phyloP scores from a whole-genome alignment of 2,329 filamentous ascomycete species.

The Ophiostoma tasmaniense region DNA sequence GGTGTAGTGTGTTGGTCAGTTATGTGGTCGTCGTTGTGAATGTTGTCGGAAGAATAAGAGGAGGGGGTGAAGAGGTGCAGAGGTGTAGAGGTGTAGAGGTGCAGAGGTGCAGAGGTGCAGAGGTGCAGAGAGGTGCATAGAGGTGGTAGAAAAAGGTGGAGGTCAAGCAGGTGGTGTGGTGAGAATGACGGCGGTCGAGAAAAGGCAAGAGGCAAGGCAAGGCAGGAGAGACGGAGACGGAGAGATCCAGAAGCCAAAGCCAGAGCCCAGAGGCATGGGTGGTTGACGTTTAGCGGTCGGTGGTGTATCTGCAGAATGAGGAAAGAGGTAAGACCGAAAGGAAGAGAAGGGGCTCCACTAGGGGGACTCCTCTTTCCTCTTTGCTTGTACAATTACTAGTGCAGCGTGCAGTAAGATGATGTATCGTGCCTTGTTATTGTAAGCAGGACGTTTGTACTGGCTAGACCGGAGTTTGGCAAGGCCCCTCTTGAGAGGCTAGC shows the following conservation, averaged over 20 bases:
- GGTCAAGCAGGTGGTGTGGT: neutral
- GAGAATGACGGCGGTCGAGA: constrained; percentile 6
- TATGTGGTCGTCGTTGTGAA: neutral
- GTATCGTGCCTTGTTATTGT: constrained; percentile 8
- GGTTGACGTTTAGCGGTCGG: constrained; percentile 7
- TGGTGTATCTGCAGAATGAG: constrained; percentile 8
- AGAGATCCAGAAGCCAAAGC: neutral
- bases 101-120: neutral
- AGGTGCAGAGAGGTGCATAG: neutral
- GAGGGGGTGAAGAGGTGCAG: neutral
- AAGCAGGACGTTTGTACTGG: constrained; percentile 6
- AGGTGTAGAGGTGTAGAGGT: neutral
- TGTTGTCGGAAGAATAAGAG: neutral
- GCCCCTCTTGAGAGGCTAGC: neutral
- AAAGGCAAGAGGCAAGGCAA: neutral
- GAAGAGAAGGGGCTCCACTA: constrained; percentile 12
- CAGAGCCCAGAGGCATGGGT: constrained; percentile 1
- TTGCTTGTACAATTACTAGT: neutral
- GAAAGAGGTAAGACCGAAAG: too few species aligned
- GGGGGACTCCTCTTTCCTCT: constrained; percentile 7
- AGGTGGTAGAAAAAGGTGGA: neutral
- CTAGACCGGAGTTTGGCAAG: constrained; percentile 10
- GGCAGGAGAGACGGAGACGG: neutral
- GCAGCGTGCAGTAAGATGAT: neutral
- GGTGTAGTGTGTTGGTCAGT: neutral